A percentile compares a stretch with the other conserved stretches of the same genome.
phyloP scores from a whole-genome alignment of 1,284 basidiomycete species.

The Trametes sp. region DNA sequence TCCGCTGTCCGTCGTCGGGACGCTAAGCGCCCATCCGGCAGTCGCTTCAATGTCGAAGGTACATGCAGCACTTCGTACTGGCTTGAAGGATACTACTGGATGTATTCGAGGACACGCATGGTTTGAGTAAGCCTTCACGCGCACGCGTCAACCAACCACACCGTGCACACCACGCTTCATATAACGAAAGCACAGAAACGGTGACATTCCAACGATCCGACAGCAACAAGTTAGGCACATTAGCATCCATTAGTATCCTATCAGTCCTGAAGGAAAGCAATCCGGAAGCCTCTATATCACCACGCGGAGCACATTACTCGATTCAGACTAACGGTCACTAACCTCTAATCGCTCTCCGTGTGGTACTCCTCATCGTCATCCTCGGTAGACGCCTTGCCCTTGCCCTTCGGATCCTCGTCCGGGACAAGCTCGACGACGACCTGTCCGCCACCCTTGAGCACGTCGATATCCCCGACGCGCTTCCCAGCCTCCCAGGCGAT shows the following conservation, averaged over 20 bases:
- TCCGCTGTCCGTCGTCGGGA: too few relatives aligned
- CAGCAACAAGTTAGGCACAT: background rate
- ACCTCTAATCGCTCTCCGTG: constrained; percentile 59
- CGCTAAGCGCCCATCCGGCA: too few relatives aligned
- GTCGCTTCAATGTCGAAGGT: too few relatives aligned
- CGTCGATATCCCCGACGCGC: constrained; percentile 58
- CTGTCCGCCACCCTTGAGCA: constrained; percentile 69
- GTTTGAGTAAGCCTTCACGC: too few relatives aligned
- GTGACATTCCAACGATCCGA: background rate
- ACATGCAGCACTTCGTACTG: too few relatives aligned
- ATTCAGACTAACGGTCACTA: background rate
- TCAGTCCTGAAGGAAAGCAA: background rate
- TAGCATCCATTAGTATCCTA: constrained; percentile 7
- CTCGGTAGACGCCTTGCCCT: constrained; percentile 25
- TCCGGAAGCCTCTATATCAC: constrained; percentile 8
- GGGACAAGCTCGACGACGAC: constrained; percentile 71
- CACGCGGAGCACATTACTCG: too few relatives aligned
- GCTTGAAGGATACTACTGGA: too few relatives aligned
- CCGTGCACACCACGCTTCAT: too few relatives aligned
- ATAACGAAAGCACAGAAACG: background rate
- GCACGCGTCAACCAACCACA: too few relatives aligned
- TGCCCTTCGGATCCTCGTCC: constrained; percentile 32
- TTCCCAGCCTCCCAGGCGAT: constrained; percentile 58
- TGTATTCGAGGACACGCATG: too few relatives aligned
- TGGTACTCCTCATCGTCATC: constrained; percentile 63